Evolutionary conservation across 331 rosid species (phyloP), one percentile per base, ranked within the genome.

Genomic region (Telfairia occidentalis): DNA sequence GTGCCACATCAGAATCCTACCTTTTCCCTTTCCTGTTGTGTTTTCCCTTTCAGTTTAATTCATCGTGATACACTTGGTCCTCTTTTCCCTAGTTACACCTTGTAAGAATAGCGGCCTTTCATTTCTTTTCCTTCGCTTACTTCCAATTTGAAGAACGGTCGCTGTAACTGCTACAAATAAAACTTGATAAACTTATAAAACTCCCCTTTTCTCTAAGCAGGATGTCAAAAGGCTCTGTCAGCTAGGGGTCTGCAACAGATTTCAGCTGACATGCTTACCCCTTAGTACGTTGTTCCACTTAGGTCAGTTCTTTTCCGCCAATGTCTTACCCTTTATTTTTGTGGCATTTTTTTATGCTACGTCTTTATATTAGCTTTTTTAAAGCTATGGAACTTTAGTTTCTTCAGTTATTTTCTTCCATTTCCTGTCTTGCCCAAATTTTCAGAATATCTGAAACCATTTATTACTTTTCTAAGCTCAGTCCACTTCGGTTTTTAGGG

Each of bases 211-310:
- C 88, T 85, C 71, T 82, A 88, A 89, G 93, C 93, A 89, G 93
- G 93, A 84, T 77, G 79, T 82, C 81, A 52, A 86, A 87, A 84
- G 93, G 90, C 93, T 71, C 76, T 88, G 88, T 88, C 87, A 83
- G 84, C 76, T 81, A 78, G 80, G 83, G 89, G 85, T 83, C 92
- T 77, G 87, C 87, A 76, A 84, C 83, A 83, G 90, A 86, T 86
- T 83, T 86, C 90, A 86, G 90, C 87, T 86, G 89, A 88, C 85
- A 88, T 84, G 90, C 86, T 84, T 73, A 87, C 92, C 87, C 90
- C 81, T 88, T 81, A 83, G 74, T 86, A 83, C 87, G 90, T 88
- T 89, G 92, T 90, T 87, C 85, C 90, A 84, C 81, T 88, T 88
- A 88, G 92, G 92, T 88, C 90, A 89, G 93, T 89, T 78, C 81